Percentiles rank a stretch among this genome's conserved stretches.
These are phyloP conservation scores for Colletotrichum acutatum DNA, from an alignment of 2,329 filamentous ascomycete species.

Conservation along the genomic window DNA sequence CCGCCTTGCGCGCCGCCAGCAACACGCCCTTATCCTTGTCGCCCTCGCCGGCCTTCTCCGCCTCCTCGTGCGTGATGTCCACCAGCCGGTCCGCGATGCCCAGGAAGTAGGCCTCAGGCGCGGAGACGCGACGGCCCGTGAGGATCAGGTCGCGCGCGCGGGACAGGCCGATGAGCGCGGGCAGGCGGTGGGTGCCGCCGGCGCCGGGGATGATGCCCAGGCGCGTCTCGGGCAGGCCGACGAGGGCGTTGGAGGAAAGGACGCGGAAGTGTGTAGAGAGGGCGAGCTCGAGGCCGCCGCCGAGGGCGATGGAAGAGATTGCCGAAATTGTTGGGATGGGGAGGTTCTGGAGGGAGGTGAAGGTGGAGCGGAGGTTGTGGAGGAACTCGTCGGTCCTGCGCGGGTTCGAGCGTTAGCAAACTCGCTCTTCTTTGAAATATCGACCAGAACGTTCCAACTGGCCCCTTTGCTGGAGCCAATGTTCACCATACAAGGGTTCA, in stretches of 20 bases:
- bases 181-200: conserved; percentile 90
- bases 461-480: too few relatives aligned
- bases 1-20: conserved; percentile 71
- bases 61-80: conserved; percentile 68
- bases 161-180: conserved; percentile 79
- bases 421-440: not conserved
- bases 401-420: conserved; percentile 2
- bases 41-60: conserved; percentile 47
- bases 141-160: conserved; percentile 91
- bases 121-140: conserved; percentile 86
- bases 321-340: conserved; percentile 92
- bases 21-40: conserved; percentile 55
- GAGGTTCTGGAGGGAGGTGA: conserved; percentile 77
- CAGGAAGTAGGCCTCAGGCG: conserved; percentile 88
- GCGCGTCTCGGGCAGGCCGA: conserved; percentile 91
- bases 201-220: conserved; percentile 95
- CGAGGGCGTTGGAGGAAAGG: conserved; percentile 79
- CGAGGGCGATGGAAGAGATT: conserved; percentile 86
- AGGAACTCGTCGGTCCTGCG: conserved; percentile 84
- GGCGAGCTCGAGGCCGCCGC: conserved; percentile 93
- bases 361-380: conserved; percentile 77
- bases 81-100: conserved; percentile 92
- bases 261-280: conserved; percentile 91
- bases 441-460: too few relatives aligned
- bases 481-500: conserved; percentile 17